Percentiles rank a stretch among this genome's conserved stretches.
phyloP scores from a whole-genome alignment of 2,329 filamentous ascomycete species.

The Huntiella decipiens region DNA sequence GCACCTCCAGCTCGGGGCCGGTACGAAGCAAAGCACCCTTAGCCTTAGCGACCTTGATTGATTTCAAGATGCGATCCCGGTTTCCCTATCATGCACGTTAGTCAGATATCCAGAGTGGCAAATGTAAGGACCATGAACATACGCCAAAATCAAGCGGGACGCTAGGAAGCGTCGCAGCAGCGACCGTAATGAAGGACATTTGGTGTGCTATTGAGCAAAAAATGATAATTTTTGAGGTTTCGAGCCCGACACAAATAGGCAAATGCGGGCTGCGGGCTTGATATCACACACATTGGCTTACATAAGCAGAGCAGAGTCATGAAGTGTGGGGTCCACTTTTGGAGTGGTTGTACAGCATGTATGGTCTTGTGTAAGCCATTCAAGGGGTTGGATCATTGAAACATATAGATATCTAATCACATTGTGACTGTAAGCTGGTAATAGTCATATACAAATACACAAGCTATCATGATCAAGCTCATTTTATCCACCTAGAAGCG shows the following conservation, averaged over 20 bases:
- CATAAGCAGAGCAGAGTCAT: background rate
- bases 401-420: too few relatives aligned
- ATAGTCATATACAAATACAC: too few relatives aligned
- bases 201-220: background rate
- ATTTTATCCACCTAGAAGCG: too few relatives aligned
- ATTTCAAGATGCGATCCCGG: slow-evolving; percentile 40
- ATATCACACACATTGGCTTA: background rate
- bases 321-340: too few relatives aligned
- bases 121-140: background rate
- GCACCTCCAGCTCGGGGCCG: slow-evolving; percentile 28
- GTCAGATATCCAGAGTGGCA: background rate
- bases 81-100: slow-evolving; percentile 27
- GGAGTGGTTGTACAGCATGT: too few relatives aligned
- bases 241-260: background rate
- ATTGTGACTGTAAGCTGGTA: too few relatives aligned
- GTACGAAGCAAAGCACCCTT: slow-evolving; percentile 42
- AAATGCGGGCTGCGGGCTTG: background rate
- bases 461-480: too few relatives aligned
- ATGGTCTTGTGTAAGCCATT: too few relatives aligned
- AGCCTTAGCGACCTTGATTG: slow-evolving; percentile 39
- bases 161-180: slow-evolving; percentile 19
- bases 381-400: too few relatives aligned
- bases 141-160: slow-evolving; percentile 36
- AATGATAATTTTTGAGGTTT: background rate
- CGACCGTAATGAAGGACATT: slow-evolving; percentile 20